phyloP scores from a whole-genome alignment of 2,329 filamentous ascomycete species.

The Verticillium alfalfae region DNA sequence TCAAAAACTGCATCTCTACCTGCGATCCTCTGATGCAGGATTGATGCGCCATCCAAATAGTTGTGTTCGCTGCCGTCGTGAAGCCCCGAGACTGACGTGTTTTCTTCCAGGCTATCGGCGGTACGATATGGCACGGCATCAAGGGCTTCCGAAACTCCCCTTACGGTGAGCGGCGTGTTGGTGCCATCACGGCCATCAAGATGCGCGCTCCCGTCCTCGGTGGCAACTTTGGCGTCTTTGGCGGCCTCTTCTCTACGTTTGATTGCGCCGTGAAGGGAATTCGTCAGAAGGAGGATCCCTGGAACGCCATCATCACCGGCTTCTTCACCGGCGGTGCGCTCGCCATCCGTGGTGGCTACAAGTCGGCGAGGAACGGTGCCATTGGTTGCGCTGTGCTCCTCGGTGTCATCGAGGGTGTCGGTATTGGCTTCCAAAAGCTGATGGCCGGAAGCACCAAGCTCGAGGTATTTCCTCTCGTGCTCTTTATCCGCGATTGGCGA shows the following conservation, averaged over 20 bases:
- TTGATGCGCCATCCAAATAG: too few relatives aligned
- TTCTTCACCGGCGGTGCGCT: conserved; percentile 94
- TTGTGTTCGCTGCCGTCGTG: too few relatives aligned
- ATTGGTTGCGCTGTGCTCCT: conserved; percentile 94
- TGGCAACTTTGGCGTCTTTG: conserved; percentile 98
- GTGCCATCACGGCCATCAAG: conserved; percentile 95
- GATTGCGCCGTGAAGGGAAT: conserved; percentile 96
- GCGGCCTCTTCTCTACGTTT: conserved; percentile 90
- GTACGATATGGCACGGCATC: conserved; percentile 91
- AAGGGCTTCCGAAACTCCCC: conserved; percentile 90
- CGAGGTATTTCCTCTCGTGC: conserved; percentile 50
- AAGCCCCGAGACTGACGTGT: not conserved
- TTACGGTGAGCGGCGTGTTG: conserved; percentile 91
- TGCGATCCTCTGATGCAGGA: too few relatives aligned
- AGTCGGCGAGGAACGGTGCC: conserved; percentile 88
- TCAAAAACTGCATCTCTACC: not conserved
- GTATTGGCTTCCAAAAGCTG: conserved; percentile 92
- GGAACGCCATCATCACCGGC: conserved; percentile 95
- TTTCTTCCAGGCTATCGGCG: conserved; percentile 58
- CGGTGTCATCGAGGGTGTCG: conserved; percentile 94
- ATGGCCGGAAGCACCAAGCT: conserved; percentile 84
- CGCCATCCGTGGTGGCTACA: conserved; percentile 85
- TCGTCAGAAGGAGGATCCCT: conserved; percentile 94
- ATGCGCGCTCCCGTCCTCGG: conserved; percentile 92
- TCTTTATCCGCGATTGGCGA: not conserved